Conservation (phyloP, 2,329 filamentous ascomycete genomes). For the Botrytis hyacinthi region DNA sequence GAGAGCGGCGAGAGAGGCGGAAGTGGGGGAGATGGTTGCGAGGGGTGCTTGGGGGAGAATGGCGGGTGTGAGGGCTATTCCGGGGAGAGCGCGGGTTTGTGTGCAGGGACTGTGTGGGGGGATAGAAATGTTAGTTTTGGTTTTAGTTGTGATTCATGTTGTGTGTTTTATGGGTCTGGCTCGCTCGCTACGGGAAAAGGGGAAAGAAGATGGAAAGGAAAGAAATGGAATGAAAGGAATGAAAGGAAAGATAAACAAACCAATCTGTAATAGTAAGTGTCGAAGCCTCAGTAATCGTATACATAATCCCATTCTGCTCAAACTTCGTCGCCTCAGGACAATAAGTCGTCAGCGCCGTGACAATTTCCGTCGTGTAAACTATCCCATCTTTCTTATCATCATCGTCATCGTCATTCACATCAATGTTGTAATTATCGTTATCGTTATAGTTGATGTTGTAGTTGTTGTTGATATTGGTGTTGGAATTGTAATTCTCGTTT, state of each 20-base stretch:
- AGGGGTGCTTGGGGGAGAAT: not conserved
- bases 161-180: too few species aligned
- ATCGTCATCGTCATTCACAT: not conserved
- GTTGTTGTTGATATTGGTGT: not conserved
- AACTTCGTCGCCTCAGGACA: not conserved
- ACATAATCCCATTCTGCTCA: slow-evolving; percentile 2
- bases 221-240: not conserved
- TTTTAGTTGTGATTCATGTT: not conserved
- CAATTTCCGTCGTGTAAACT: slow-evolving; percentile 2
- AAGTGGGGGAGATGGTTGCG: not conserved
- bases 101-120: not conserved
- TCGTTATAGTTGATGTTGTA: not conserved
- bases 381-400: not conserved
- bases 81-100: not conserved
- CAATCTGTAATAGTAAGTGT: slow-evolving; percentile 15
- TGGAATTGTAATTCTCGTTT: slow-evolving; percentile 1
- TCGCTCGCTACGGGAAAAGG: not conserved
- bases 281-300: slow-evolving; percentile 5
- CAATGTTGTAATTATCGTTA: not conserved
- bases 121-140: not conserved
- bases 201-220: not conserved
- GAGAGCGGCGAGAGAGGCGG: not conserved
- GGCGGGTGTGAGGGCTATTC: not conserved
- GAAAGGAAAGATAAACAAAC: not conserved
- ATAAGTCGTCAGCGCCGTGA: slow-evolving; percentile 4